phyloP scores from a whole-genome alignment of 345 rosid genomes.

The Alliaria petiolata region DNA sequence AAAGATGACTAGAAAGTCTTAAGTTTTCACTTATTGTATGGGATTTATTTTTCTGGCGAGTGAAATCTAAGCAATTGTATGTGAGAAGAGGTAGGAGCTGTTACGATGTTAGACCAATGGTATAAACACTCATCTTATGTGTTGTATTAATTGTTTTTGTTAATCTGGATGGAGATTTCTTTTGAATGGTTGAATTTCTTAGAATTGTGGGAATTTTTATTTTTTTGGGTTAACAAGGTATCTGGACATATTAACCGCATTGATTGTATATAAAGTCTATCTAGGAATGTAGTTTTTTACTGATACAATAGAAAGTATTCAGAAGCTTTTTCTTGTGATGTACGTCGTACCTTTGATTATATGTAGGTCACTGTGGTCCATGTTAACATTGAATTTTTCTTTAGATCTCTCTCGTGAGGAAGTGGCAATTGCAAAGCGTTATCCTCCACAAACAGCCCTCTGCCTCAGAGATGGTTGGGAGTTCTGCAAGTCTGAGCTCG shows the following conservation, averaged over 20 bases:
- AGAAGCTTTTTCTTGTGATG: constrained; percentile 1
- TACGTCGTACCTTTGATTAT: neutral
- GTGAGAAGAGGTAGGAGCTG: neutral
- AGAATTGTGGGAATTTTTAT: neutral
- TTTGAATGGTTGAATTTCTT: neutral
- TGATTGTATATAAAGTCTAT: neutral
- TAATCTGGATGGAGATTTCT: neutral
- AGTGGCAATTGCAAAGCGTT: constrained; percentile 72
- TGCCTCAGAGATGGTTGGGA: constrained; percentile 99
- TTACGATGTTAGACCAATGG: neutral
- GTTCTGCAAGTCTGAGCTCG: constrained; percentile 78
- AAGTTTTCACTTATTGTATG: neutral
- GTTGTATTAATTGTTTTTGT: neutral
- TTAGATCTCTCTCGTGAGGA: constrained; percentile 91
- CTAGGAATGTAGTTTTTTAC: neutral
- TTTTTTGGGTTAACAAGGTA: neutral
- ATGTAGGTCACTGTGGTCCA: neutral
- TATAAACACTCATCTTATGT: neutral
- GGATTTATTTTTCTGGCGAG: neutral
- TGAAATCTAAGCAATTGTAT: neutral
- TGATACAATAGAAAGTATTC: neutral
- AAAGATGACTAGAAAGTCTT: neutral
- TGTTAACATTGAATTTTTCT: constrained; percentile 23
- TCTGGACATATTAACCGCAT: neutral
- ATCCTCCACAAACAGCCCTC: constrained; percentile 77